phyloP scores from a whole-genome alignment of 768 basidiomycete species.

The Hygrocybe coccinea region DNA sequence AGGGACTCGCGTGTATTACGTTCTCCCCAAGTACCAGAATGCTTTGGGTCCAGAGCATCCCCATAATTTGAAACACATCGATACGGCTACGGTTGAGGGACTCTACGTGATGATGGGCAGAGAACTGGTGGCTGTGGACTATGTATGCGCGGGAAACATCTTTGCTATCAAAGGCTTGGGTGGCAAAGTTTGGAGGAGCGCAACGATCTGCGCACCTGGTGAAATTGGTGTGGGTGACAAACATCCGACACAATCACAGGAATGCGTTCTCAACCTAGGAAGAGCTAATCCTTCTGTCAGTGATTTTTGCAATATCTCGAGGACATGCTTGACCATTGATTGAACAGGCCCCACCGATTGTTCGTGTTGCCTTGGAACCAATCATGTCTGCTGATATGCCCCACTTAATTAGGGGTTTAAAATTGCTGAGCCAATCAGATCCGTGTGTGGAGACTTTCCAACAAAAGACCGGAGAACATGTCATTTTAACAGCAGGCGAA shows the following conservation, averaged over 20 bases:
- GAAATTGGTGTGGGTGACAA: slow-evolving; percentile 38
- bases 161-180: slow-evolving; percentile 90
- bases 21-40: slow-evolving; percentile 83
- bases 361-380: slow-evolving; percentile 92
- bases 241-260: slow-evolving; percentile 32
- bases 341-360: slow-evolving; percentile 76
- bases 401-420: slow-evolving; percentile 80
- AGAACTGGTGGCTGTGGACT: slow-evolving; percentile 79
- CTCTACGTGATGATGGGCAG: slow-evolving; percentile 98
- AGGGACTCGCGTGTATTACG: slow-evolving; percentile 60
- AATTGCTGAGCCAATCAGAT: slow-evolving; percentile 88
- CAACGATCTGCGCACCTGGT: slow-evolving; percentile 75
- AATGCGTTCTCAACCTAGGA: slow-evolving; percentile 76
- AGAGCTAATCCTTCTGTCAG: slow-evolving; percentile 61
- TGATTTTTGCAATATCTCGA: slow-evolving; percentile 2
- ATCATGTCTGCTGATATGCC: slow-evolving; percentile 78
- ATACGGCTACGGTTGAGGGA: slow-evolving; percentile 58
- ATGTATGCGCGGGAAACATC: slow-evolving; percentile 86
- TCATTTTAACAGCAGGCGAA: slow-evolving; percentile 94
- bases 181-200: slow-evolving; percentile 85
- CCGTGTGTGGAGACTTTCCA: slow-evolving; percentile 97
- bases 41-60: slow-evolving; percentile 59
- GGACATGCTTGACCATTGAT: slow-evolving; percentile 5
- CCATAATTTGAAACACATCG: slow-evolving; percentile 60
- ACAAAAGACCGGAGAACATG: slow-evolving; percentile 95